These are phyloP conservation scores for Lecanosticta acicola DNA, from an alignment of 2,329 filamentous ascomycete genomes.

Conservation along the genomic window DNA sequence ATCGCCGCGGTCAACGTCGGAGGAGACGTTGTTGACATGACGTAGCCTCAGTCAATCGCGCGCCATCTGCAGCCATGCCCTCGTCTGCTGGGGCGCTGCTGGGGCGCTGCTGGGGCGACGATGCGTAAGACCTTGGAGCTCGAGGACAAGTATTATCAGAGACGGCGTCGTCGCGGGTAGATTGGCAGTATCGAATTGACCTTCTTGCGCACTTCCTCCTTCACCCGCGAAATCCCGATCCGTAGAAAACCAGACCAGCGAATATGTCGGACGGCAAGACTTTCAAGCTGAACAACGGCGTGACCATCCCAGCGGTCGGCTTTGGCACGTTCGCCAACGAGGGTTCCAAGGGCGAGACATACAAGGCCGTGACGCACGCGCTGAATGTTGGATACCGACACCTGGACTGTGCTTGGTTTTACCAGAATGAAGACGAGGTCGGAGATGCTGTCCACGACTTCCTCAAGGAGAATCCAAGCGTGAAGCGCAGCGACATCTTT, in stretches of 20 bases:
- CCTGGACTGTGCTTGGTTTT: conserved; percentile 53
- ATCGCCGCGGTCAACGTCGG: conserved; percentile 13
- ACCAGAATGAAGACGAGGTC: conserved; percentile 51
- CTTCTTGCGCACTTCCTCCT: background rate
- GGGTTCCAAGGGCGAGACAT: conserved; percentile 54
- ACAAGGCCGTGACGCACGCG: conserved; percentile 48
- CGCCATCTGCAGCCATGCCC: too few relatives aligned
- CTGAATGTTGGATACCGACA: conserved; percentile 50
- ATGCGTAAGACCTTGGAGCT: too few relatives aligned
- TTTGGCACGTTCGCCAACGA: conserved; percentile 65
- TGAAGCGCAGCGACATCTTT: conserved; percentile 49
- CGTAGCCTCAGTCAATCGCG: background rate
- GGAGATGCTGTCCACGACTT: conserved; percentile 52
- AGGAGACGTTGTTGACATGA: conserved; percentile 4
- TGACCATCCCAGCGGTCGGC: conserved; percentile 57
- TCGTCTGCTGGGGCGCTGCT: too few relatives aligned
- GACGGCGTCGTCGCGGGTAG: background rate
- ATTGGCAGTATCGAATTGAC: background rate
- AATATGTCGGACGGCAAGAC: conserved; percentile 53
- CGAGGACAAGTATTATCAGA: conserved; percentile 5
- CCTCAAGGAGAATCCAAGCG: conserved; percentile 42
- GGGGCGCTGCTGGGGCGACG: too few relatives aligned
- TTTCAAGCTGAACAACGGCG: conserved; percentile 53
- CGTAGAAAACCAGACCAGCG: conserved; percentile 1
- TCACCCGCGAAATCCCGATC: background rate